Evolutionary conservation across 176 grass and related monocot species (phyloP), one percentile per base, ranked within the genome.

Genomic region (Eleusine coracana): DNA sequence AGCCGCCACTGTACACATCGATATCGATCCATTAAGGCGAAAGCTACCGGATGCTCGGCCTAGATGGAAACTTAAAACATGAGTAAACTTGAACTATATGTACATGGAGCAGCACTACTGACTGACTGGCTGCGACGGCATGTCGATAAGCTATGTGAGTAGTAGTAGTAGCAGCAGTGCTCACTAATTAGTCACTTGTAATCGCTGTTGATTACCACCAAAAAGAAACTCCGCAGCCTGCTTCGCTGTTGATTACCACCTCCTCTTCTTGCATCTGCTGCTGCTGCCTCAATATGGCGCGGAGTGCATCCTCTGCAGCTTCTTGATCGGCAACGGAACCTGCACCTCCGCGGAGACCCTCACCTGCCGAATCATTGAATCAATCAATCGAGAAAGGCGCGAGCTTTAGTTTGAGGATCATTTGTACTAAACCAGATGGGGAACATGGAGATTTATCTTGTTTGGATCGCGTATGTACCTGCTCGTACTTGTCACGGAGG

Each of bases 281-380:
- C 39, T 10, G 9, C 5, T 5, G 31, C 2, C 31, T 90, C 84
- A 90, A 39, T 83, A 90, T 54, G 88, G 80, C 75, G 88, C 80
- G 12, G 88, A 90, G 12, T 73, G 80, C 80, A 75, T 72, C 84
- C 88, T 80, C 62, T 80, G 75, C 25, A 90, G 88, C 71, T 41
- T 90, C 82, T 18, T 83, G 84, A 74, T 54, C 46, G 72, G 9
- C 44, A 46, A 71, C 66, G 74, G 82, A 60, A 86, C 41, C 52
- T 74, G 28, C 69, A 83, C 84, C 63, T 86, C 88, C 80, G 39
- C 62, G 27, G 84, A 68, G 17, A 38, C 64, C 75, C 70, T 87
- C 36, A 87, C 80, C 88, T 90, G 80, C 83, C n/a, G 42, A 60
- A 62, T 60, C 38, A 5, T 70, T 13, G 42, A 60, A 62, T 60